A percentile compares a stretch with the other conserved stretches of the same genome.
Conservation (phyloP, 225 moss, liverwort and hornwort genomes). For the Takakia lepidozioides region DNA sequence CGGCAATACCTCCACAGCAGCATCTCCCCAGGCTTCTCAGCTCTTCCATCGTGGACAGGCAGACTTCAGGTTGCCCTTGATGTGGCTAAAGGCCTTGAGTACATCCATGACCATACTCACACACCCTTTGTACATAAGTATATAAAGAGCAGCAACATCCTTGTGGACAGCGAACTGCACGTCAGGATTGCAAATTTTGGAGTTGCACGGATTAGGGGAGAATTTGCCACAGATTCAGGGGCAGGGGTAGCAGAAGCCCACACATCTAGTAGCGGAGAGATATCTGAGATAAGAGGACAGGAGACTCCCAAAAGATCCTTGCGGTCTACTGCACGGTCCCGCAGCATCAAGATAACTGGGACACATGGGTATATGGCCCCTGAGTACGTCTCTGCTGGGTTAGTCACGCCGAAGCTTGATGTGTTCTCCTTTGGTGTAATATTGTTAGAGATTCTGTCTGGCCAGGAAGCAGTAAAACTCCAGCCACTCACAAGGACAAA, state of each 20-base stretch:
- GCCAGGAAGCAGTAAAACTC: constrained; percentile 59
- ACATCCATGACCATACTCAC: constrained; percentile 64
- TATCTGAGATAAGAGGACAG: constrained; percentile 11
- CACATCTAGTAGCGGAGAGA: constrained; percentile 17
- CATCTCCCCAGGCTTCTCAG: constrained; percentile 51
- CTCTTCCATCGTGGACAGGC: constrained; percentile 58
- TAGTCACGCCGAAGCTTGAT: constrained; percentile 63
- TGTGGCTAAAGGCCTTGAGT: constrained; percentile 75
- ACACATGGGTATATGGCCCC: constrained; percentile 91
- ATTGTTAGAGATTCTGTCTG: constrained; percentile 77
- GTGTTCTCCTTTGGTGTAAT: constrained; percentile 84
- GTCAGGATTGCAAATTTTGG: constrained; percentile 69
- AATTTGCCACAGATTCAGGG: constrained; percentile 29
- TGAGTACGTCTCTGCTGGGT: constrained; percentile 56
- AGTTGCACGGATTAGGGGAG: constrained; percentile 62
- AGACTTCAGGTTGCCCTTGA: constrained; percentile 68
- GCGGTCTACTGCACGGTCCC: constrained; percentile 30
- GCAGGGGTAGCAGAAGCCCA: constrained; percentile 7
- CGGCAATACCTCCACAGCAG: constrained; percentile 48
- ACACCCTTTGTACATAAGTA: constrained; percentile 65
- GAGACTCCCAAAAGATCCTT: constrained; percentile 3
- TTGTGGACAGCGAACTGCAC: constrained; percentile 46
- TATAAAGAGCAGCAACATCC: constrained; percentile 77
- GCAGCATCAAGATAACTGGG: constrained; percentile 73
- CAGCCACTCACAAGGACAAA: constrained; percentile 27